Evolutionary conservation across 2,329 filamentous ascomycete species (phyloP).

Genomic region (Colletotrichum theobromicola): DNA sequence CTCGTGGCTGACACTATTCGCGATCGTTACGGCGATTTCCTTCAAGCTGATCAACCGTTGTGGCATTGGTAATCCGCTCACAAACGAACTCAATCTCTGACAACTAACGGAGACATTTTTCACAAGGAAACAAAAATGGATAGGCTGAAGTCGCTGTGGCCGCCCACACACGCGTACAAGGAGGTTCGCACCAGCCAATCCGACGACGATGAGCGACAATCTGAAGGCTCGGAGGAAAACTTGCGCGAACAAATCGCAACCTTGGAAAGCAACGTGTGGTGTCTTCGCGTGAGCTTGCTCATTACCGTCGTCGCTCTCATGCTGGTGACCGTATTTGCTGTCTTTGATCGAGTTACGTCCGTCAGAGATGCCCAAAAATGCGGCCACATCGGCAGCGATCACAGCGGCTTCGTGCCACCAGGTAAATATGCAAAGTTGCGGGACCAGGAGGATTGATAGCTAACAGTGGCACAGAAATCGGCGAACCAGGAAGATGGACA

Average conservation of each 20-base stretch:
- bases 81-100: neutral
- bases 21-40: neutral
- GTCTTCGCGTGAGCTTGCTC: neutral
- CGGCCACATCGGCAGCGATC: conserved; percentile 10
- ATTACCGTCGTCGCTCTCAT: neutral
- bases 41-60: neutral
- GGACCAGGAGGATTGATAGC: neutral
- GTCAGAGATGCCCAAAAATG: neutral
- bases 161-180: neutral
- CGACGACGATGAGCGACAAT: neutral
- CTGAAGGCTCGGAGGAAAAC: neutral
- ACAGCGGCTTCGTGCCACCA: conserved; percentile 5
- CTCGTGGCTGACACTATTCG: neutral
- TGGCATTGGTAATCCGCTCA: neutral
- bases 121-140: neutral
- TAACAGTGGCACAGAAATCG: neutral
- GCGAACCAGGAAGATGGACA: conserved; percentile 1
- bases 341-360: neutral
- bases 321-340: neutral
- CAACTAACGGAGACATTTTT: neutral
- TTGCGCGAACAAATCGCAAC: neutral
- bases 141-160: neutral
- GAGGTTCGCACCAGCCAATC: conserved; percentile 1
- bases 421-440: neutral
- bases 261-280: neutral